Percentiles rank a stretch among this genome's conserved stretches.
These are phyloP conservation scores for Andrographis paniculata DNA, from an alignment of 305 asterid genomes.

Conservation along the genomic window DNA sequence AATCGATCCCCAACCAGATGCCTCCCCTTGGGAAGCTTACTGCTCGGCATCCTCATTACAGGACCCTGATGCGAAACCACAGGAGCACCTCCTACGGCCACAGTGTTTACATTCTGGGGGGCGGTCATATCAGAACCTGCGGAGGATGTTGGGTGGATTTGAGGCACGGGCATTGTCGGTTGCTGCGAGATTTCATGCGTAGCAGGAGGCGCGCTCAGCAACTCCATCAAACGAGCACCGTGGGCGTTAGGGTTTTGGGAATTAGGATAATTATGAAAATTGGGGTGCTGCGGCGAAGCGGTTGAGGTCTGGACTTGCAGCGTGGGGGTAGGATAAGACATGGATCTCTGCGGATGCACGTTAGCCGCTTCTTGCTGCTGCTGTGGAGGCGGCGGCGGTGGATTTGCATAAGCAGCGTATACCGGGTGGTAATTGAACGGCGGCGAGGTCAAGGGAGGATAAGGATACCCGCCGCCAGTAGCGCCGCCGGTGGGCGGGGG, in stretches of 20 bases:
- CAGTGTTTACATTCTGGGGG: slow-evolving; percentile 22
- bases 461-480: slow-evolving; percentile 33
- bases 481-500: slow-evolving; percentile 54
- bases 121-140: slow-evolving; percentile 39
- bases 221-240: slow-evolving; percentile 70
- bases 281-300: slow-evolving; percentile 35
- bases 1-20: slow-evolving; percentile 51
- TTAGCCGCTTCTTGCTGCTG: slow-evolving; percentile 26
- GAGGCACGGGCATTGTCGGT: slow-evolving; percentile 19
- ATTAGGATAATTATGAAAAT: slow-evolving; percentile 26
- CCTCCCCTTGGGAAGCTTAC: slow-evolving; percentile 76
- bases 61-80: slow-evolving; percentile 31
- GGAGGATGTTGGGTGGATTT: slow-evolving; percentile 39
- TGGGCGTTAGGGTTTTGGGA: slow-evolving; percentile 29
- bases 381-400: slow-evolving; percentile 22
- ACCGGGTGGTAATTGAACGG: slow-evolving; percentile 30
- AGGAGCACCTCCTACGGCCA: slow-evolving; percentile 28
- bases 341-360: slow-evolving; percentile 45
- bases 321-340: slow-evolving; percentile 34
- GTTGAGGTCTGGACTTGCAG: slow-evolving; percentile 36
- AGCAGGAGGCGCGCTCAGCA: slow-evolving; percentile 56
- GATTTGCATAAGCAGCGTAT: slow-evolving; percentile 22
- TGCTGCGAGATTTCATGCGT: slow-evolving; percentile 30
- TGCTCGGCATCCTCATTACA: slow-evolving; percentile 64
- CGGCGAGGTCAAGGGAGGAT: slow-evolving; percentile 30